phyloP scores from a whole-genome alignment of 2,329 filamentous ascomycete species.

The Fusarium sp. region DNA sequence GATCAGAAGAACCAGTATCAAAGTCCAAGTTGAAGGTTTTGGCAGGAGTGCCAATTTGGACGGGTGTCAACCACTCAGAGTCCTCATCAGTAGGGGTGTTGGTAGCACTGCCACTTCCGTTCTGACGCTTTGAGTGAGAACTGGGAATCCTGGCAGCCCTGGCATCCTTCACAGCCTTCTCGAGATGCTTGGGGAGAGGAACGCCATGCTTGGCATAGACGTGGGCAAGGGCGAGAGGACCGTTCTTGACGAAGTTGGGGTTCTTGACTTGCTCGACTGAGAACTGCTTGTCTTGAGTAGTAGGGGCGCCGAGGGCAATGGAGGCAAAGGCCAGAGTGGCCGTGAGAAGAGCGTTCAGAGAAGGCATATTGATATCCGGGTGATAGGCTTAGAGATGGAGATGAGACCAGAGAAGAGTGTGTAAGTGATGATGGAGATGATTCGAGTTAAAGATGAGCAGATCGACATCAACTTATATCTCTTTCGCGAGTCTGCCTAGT shows the following conservation, averaged over 20 bases:
- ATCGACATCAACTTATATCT: not conserved
- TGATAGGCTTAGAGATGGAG: not conserved
- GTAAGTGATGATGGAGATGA: slow-evolving; percentile 13
- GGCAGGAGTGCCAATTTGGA: slow-evolving; percentile 59
- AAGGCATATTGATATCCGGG: slow-evolving; percentile 12
- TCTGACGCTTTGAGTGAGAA: slow-evolving; percentile 44
- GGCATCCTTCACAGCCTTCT: slow-evolving; percentile 33
- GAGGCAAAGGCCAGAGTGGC: slow-evolving; percentile 44
- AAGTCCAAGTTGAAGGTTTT: slow-evolving; percentile 61
- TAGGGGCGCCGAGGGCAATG: slow-evolving; percentile 33
- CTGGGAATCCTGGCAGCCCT: slow-evolving; percentile 31
- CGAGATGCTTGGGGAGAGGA: slow-evolving; percentile 51
- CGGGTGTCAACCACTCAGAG: slow-evolving; percentile 56
- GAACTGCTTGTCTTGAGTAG: slow-evolving; percentile 37
- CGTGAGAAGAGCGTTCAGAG: slow-evolving; percentile 23
- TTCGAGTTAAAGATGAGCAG: not conserved
- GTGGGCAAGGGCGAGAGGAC: slow-evolving; percentile 51
- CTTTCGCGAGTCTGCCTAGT: no score
- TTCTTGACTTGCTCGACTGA: slow-evolving; percentile 56
- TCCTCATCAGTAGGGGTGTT: slow-evolving; percentile 50
- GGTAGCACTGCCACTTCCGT: slow-evolving; percentile 46
- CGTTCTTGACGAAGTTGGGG: slow-evolving; percentile 52
- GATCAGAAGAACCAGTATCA: slow-evolving; percentile 62
- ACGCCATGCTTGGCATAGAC: slow-evolving; percentile 56
- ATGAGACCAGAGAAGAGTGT: not conserved